These are phyloP conservation scores for Margaritispora aquatica DNA, from an alignment of 495 filamentous ascomycete species.

Conservation along the genomic window DNA sequence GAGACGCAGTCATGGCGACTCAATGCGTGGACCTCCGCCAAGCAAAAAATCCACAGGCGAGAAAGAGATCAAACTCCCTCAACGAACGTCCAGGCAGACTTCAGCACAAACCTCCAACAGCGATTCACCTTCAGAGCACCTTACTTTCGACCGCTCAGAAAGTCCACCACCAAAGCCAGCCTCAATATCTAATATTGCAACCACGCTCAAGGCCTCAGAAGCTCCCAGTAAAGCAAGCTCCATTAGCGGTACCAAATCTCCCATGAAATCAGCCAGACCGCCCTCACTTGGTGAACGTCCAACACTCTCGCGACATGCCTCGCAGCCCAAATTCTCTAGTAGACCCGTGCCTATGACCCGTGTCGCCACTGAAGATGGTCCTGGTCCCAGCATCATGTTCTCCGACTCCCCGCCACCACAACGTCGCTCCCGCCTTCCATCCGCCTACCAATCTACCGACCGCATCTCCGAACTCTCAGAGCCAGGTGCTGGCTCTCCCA, in stretches of 20 bases:
- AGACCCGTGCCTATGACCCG: constrained; percentile 68
- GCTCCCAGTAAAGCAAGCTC: constrained; percentile 10
- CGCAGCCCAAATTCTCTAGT: constrained; percentile 58
- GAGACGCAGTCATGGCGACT: constrained; percentile 22
- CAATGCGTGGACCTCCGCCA: constrained; percentile 23
- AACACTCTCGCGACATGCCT: constrained; percentile 44
- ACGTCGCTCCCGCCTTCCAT: constrained; percentile 16
- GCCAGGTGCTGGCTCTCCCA: not conserved
- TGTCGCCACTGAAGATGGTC: constrained; percentile 55
- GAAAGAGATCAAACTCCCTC: constrained; percentile 18
- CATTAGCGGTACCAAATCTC: not conserved
- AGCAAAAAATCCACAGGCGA: constrained; percentile 24
- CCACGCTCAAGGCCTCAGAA: constrained; percentile 11
- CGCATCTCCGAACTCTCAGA: constrained; percentile 13
- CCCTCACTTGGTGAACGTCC: constrained; percentile 30
- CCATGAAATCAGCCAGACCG: constrained; percentile 1
- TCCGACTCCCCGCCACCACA: constrained; percentile 37
- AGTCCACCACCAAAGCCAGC: constrained; percentile 3
- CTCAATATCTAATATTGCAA: constrained; percentile 10
- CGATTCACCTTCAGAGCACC: not conserved
- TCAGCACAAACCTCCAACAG: not conserved
- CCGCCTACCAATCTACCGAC: constrained; percentile 14
- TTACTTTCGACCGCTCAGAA: constrained; percentile 1
- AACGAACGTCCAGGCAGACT: not conserved
- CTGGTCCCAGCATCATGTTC: constrained; percentile 76